Conservation (phyloP, 352 stramenopile species). For the Phytophthora sojae region DNA sequence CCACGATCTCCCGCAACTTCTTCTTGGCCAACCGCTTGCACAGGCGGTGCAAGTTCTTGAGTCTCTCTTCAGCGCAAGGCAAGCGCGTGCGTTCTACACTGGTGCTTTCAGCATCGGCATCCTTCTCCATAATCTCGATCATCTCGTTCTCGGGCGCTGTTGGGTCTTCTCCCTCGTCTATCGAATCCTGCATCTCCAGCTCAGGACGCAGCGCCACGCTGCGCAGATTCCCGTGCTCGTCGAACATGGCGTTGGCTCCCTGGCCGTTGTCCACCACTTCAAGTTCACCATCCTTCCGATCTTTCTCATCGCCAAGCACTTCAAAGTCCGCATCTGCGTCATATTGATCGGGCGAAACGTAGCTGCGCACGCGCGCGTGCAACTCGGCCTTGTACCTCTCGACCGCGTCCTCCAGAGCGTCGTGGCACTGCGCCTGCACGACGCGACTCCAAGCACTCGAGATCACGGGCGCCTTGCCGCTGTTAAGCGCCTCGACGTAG, state of each 20-base stretch:
- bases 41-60: constrained; percentile 68
- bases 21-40: constrained; percentile 83
- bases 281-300: constrained; percentile 26
- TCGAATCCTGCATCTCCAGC: constrained; percentile 17
- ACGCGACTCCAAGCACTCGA: constrained; percentile 91
- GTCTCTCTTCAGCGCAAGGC: constrained; percentile 63
- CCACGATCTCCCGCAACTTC: constrained; percentile 73
- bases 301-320: constrained; percentile 24
- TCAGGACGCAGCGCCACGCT: constrained; percentile 40
- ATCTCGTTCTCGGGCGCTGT: constrained; percentile 58
- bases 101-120: constrained; percentile 34
- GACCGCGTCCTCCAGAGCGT: constrained; percentile 80
- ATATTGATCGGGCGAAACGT: constrained; percentile 65
- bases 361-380: constrained; percentile 53
- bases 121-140: constrained; percentile 76
- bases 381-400: constrained; percentile 84
- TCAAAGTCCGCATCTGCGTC: constrained; percentile 62
- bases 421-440: constrained; percentile 84
- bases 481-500: constrained; percentile 91
- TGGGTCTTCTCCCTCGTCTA: constrained; percentile 47
- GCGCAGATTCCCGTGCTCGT: constrained; percentile 79
- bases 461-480: constrained; percentile 87
- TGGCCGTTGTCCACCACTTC: constrained; percentile 65
- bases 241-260: constrained; percentile 73
- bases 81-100: constrained; percentile 67